These are phyloP conservation scores for Gigaspora rosea DNA, from an alignment of 192 early-diverging fungal species.

Conservation along the genomic window DNA sequence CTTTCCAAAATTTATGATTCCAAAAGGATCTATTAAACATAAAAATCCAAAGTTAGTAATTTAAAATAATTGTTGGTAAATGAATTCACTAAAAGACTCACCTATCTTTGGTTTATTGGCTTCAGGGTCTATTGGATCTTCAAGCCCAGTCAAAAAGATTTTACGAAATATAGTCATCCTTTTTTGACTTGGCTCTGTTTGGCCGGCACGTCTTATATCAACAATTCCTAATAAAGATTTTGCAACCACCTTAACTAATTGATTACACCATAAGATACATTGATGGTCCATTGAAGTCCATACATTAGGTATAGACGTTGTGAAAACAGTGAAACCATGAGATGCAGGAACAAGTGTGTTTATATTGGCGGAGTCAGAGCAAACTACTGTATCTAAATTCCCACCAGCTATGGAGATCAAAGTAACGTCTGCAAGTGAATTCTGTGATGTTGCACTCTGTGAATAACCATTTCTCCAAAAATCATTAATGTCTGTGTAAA, in stretches of 20 bases:
- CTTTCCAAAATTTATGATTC: slow-evolving; percentile 33
- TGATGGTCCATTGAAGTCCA: slow-evolving; percentile 91
- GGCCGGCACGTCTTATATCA: slow-evolving; percentile 56
- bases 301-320: slow-evolving; percentile 76
- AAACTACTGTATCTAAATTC: slow-evolving; percentile 80
- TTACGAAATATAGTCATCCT: slow-evolving; percentile 67
- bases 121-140: slow-evolving; percentile 35
- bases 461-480: slow-evolving; percentile 66
- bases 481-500: slow-evolving; percentile 67
- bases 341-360: slow-evolving; percentile 59
- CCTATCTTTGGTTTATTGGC: slow-evolving; percentile 2
- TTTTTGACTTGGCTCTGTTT: slow-evolving; percentile 58
- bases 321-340: slow-evolving; percentile 78
- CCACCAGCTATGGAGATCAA: slow-evolving; percentile 92
- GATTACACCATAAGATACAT: slow-evolving; percentile 90
- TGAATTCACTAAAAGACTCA: neutral
- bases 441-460: slow-evolving; percentile 22
- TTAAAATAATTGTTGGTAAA: neutral
- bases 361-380: slow-evolving; percentile 74
- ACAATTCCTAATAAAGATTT: slow-evolving; percentile 58
- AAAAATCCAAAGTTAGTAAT: neutral
- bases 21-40: slow-evolving; percentile 21
- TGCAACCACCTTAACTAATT: slow-evolving; percentile 72
- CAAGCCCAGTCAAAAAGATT: slow-evolving; percentile 55
- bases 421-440: slow-evolving; percentile 56